Conservation (phyloP, 2,329 filamentous ascomycete species). For the Aspergillus aculeatinus region DNA sequence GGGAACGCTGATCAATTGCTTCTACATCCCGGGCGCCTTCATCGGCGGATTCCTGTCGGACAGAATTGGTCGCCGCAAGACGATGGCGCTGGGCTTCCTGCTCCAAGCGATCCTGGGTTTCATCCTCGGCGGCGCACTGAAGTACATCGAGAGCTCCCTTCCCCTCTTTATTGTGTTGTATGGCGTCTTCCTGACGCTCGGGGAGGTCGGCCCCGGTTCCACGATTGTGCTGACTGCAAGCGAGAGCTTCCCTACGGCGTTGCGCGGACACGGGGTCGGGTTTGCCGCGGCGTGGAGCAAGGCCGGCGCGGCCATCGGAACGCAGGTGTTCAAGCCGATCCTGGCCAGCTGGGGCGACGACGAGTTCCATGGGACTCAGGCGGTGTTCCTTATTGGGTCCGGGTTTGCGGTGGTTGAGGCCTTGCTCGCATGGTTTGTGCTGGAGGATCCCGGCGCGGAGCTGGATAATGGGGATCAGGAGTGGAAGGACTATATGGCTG, state of each 20-base stretch:
- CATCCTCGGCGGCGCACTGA: conserved; percentile 51
- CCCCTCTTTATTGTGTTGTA: conserved; percentile 55
- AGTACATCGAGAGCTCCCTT: conserved; percentile 47
- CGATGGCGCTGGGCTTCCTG: conserved; percentile 52
- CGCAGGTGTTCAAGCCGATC: conserved; percentile 54
- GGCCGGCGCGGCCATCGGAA: conserved; percentile 53
- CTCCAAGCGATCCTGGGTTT: conserved; percentile 50
- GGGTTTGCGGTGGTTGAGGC: conserved; percentile 51
- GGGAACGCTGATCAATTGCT: conserved; percentile 53
- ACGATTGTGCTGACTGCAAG: conserved; percentile 40
- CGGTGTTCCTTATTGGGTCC: conserved; percentile 53
- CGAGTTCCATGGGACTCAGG: conserved; percentile 47
- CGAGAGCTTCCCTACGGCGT: conserved; percentile 52
- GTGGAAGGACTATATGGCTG: conserved; percentile 47
- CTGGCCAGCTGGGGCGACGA: conserved; percentile 45
- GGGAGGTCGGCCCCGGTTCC: conserved; percentile 53
- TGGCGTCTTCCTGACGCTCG: conserved; percentile 51
- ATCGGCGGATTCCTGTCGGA: conserved; percentile 51
- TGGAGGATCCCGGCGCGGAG: conserved; percentile 44
- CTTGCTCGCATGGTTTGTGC: conserved; percentile 47
- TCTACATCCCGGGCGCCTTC: conserved; percentile 52
- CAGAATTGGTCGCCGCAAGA: conserved; percentile 50
- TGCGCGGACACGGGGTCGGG: conserved; percentile 52
- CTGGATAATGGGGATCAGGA: conserved; percentile 47
- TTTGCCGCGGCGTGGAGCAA: conserved; percentile 51